Base-by-base conservation (phyloP, 2,329 filamentous ascomycete genomes). In the Aspergillus quadrilineatus region DNA sequence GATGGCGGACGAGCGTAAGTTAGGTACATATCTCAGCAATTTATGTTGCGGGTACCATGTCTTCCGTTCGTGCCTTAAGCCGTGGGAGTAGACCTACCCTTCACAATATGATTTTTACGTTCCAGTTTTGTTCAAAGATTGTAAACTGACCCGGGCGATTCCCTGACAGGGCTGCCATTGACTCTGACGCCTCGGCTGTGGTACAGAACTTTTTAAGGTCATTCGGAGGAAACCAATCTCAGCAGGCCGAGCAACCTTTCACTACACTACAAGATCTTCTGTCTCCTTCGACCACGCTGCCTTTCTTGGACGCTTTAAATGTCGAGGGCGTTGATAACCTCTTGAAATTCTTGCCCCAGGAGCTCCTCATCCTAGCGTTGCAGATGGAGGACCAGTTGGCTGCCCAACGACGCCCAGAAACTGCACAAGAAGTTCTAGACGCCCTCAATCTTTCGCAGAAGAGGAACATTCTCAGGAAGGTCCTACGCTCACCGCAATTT, bases 1-100 rank as follows among this genome's bases (percentile, higher is more conserved):
- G 94, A 97, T 77, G 94, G 95, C 70, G 95, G 90, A 79, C 87
- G 94, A 97, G 94, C 93, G 94, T 99, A 97, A 93, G 95, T 99
- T 99, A 97, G 93, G 95, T 99, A 76, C 72, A 75, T 73, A 74
- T 76, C 73, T 77, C 74, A 72, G 61, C 56, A 54, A 42, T 53
- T 17, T 46, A 41, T n/a, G 56, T 59, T 56, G 42, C 46, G 55
- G 50, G 46, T 43, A 50, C 47, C 49, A 53, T 55, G 37, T 43
- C 17, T 57, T 45, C 47, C 36, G 34, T 42, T 52, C 45, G 41
- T 36, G 53, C 34, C 26, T 36, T 26, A 29, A 41, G 45, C 34
- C 47, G 37, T 53, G 22, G 29, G 50, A 49, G 41, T 57, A 53
- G 42, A 57, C 39, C 45, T 57, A 34, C 39, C 32, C 50, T 44